Conservation (phyloP, 164 flowering plant genomes). For the Cinnamomum micranthum region DNA sequence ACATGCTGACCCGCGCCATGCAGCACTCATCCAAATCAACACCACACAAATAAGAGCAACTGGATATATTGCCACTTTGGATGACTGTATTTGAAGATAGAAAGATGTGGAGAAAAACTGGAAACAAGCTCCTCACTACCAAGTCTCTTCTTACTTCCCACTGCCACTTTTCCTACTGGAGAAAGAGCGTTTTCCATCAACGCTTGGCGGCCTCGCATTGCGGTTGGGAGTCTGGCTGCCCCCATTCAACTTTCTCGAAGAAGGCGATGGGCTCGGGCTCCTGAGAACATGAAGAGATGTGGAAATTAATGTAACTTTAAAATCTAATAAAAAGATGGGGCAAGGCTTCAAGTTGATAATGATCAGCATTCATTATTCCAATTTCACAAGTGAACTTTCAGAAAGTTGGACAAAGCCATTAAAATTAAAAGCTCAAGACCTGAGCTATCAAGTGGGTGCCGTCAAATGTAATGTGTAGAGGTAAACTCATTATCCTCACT, state of each 20-base stretch:
- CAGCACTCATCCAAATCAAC: conserved; percentile 11
- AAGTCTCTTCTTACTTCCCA: conserved; percentile 36
- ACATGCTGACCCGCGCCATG: conserved; percentile 4
- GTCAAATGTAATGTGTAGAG: no score
- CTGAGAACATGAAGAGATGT: conserved; percentile 7
- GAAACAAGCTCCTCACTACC: neutral
- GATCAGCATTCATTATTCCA: neutral
- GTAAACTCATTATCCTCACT: no score
- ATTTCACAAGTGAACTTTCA: neutral
- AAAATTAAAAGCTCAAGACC: neutral
- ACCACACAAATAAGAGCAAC: conserved; percentile 36
- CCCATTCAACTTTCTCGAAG: conserved; percentile 44
- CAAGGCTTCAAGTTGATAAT: no score
- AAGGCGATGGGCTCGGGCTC: conserved; percentile 54
- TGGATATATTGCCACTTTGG: conserved; percentile 24
- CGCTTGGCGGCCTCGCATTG: conserved; percentile 40
- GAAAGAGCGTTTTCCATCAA: conserved; percentile 47
- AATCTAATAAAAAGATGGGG: no score
- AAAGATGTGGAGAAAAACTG: conserved; percentile 11
- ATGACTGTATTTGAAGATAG: conserved; percentile 8
- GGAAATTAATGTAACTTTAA: neutral
- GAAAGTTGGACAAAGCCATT: neutral
- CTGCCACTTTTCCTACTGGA: conserved; percentile 31
- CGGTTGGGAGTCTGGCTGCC: conserved; percentile 21
- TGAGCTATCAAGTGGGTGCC: neutral